Conservation (phyloP, 768 basidiomycete species). For the Russula olivacea region DNA sequence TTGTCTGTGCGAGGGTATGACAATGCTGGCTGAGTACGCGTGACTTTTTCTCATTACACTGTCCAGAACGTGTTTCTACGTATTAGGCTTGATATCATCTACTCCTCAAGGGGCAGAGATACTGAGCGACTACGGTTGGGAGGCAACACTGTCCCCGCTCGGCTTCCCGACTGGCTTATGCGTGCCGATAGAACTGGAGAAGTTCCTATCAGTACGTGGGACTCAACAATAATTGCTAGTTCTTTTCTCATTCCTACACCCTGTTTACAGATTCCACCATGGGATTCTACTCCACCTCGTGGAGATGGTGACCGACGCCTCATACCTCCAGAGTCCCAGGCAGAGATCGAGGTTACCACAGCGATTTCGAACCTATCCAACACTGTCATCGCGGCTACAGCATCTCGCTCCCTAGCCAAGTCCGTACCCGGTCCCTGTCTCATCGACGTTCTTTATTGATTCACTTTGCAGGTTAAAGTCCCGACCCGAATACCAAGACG, state of each 20-base stretch:
- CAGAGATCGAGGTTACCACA: conserved; percentile 78
- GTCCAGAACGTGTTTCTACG: conserved; percentile 91
- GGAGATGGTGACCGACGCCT: conserved; percentile 42
- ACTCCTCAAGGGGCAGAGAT: conserved; percentile 91
- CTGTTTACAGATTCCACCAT: conserved; percentile 63
- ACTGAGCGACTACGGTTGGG: conserved; percentile 89
- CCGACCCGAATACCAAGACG: conserved; percentile 61
- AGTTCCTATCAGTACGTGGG: conserved; percentile 66
- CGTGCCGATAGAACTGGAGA: conserved; percentile 76
- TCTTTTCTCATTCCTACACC: conserved; percentile 5
- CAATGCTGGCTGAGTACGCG: background rate
- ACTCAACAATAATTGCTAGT: background rate
- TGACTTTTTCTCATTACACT: background rate
- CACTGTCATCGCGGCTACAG: conserved; percentile 91
- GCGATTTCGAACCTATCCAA: conserved; percentile 93
- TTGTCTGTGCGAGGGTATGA: conserved; percentile 89
- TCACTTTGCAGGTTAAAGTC: conserved; percentile 60
- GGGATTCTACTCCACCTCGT: conserved; percentile 40
- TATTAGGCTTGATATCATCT: conserved; percentile 86
- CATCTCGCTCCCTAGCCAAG: conserved; percentile 85
- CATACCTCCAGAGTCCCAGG: conserved; percentile 56
- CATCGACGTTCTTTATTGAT: conserved; percentile 6
- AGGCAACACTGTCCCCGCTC: conserved; percentile 79
- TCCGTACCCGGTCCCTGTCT: conserved; percentile 33
- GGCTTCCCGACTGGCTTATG: conserved; percentile 88